These are phyloP conservation scores for Chlorella ohadii DNA, from an alignment of 139 green algal species.

Conservation along the genomic window DNA sequence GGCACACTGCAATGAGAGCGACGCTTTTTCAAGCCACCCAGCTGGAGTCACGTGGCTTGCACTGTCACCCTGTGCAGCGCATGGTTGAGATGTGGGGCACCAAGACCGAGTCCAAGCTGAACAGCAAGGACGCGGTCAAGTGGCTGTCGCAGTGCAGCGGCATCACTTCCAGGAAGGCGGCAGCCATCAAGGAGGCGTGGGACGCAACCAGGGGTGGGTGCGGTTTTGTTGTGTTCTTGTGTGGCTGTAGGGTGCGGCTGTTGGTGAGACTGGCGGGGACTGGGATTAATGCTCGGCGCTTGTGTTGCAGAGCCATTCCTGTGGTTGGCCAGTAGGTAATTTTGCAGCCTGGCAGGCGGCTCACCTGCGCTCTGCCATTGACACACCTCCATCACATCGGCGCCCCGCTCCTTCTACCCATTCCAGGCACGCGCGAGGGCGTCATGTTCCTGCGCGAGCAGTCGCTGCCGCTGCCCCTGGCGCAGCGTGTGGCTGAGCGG, in stretches of 20 bases:
- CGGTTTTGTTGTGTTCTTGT: no score
- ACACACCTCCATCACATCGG: no score
- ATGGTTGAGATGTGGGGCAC: constrained; percentile 42
- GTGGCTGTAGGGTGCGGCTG: no score
- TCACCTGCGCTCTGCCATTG: no score
- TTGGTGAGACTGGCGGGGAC: no score
- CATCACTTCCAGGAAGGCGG: constrained; percentile 28
- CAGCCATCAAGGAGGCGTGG: constrained; percentile 47
- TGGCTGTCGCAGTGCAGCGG: constrained; percentile 24
- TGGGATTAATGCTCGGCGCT: no score
- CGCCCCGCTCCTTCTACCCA: not conserved
- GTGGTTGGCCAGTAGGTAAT: no score
- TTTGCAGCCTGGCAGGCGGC: no score
- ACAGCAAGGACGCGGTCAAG: constrained; percentile 36
- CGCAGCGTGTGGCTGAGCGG: constrained; percentile 31
- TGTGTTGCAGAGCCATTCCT: no score
- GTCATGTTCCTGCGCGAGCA: constrained; percentile 25
- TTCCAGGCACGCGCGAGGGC: constrained; percentile 23
- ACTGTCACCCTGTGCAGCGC: not conserved
- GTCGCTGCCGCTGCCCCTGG: constrained; percentile 32
- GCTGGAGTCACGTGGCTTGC: no score
- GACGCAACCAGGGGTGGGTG: constrained; percentile 35
- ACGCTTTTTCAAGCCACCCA: no score
- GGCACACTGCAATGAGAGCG: no score
- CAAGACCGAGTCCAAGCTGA: constrained; percentile 40